phyloP scores from a whole-genome alignment of 331 rosid species.

The Malus hybrid region DNA sequence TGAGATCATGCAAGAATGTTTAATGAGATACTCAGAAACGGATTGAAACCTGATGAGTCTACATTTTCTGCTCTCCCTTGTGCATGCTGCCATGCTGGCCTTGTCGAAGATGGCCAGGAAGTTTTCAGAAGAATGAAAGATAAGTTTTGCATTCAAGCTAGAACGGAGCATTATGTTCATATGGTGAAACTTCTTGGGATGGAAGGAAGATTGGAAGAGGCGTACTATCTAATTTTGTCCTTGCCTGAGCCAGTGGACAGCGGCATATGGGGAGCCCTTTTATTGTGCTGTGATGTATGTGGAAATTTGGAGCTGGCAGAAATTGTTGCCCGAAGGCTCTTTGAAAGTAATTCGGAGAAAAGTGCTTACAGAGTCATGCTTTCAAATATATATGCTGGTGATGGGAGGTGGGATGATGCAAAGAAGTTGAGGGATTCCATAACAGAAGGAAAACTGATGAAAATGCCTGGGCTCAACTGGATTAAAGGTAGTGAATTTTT shows the following conservation, averaged over 20 bases:
- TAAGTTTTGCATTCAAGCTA: conserved; percentile 46
- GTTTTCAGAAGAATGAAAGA: conserved; percentile 60
- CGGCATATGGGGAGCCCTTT: conserved; percentile 80
- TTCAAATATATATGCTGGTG: conserved; percentile 64
- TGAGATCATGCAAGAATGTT: conserved; percentile 42
- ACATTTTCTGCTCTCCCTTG: conserved; percentile 82
- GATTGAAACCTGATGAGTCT: conserved; percentile 57
- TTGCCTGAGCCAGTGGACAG: conserved; percentile 67
- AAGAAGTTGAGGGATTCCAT: conserved; percentile 52
- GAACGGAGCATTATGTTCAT: conserved; percentile 73
- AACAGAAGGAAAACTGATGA: conserved; percentile 30
- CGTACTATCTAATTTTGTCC: conserved; percentile 50
- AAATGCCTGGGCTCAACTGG: conserved; percentile 71
- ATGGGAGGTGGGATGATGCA: conserved; percentile 75
- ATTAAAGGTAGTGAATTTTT: conserved; percentile 21
- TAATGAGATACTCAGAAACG: conserved; percentile 36
- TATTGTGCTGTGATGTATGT: conserved; percentile 66
- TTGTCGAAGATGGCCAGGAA: conserved; percentile 56
- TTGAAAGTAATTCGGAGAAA: conserved; percentile 37
- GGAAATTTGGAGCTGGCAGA: conserved; percentile 68
- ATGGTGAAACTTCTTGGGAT: conserved; percentile 81
- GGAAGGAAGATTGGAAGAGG: conserved; percentile 72
- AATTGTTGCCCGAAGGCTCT: conserved; percentile 47
- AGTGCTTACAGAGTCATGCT: conserved; percentile 61
- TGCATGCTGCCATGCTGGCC: conserved; percentile 80